Conservation (phyloP, 495 filamentous ascomycete species). For the Astrothelium subdiscretum region DNA sequence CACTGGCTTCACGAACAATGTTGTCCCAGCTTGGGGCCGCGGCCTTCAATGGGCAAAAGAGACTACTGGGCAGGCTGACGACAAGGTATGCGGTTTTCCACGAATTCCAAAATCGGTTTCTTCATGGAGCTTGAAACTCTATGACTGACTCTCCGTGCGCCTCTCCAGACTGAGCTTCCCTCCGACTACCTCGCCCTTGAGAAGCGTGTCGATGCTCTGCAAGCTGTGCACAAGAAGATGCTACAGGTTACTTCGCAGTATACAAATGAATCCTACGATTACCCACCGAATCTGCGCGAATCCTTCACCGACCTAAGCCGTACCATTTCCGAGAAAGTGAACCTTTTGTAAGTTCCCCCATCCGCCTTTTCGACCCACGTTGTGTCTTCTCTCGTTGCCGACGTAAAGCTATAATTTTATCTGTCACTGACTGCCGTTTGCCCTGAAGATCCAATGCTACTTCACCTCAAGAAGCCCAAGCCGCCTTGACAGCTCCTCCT, state of each 20-base stretch:
- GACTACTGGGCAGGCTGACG: slow-evolving; percentile 87
- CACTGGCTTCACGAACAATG: slow-evolving; percentile 13
- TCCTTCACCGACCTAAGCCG: slow-evolving; percentile 91
- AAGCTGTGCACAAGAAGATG: slow-evolving; percentile 93
- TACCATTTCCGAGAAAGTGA: slow-evolving; percentile 84
- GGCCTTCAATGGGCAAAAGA: slow-evolving; percentile 96
- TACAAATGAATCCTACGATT: slow-evolving; percentile 93
- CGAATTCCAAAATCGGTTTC: neutral
- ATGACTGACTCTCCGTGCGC: neutral
- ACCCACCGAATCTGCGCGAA: slow-evolving; percentile 97
- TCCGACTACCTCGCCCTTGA: slow-evolving; percentile 97
- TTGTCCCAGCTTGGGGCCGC: slow-evolving; percentile 85
- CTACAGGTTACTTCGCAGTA: slow-evolving; percentile 94
- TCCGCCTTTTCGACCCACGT: neutral
- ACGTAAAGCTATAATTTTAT: neutral
- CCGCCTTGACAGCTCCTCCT: slow-evolving; percentile 82
- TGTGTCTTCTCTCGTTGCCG: neutral
- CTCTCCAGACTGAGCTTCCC: slow-evolving; percentile 75
- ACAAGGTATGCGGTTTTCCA: slow-evolving; percentile 51
- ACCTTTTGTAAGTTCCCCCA: neutral
- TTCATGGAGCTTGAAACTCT: neutral
- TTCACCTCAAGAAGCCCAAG: slow-evolving; percentile 83
- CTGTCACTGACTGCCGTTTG: neutral
- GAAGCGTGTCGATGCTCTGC: slow-evolving; percentile 96
- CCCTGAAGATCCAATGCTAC: slow-evolving; percentile 52